Percentiles rank a stretch among this genome's conserved stretches.
Conservation (phyloP, 306 rosid genomes). For the Rosa persica region DNA sequence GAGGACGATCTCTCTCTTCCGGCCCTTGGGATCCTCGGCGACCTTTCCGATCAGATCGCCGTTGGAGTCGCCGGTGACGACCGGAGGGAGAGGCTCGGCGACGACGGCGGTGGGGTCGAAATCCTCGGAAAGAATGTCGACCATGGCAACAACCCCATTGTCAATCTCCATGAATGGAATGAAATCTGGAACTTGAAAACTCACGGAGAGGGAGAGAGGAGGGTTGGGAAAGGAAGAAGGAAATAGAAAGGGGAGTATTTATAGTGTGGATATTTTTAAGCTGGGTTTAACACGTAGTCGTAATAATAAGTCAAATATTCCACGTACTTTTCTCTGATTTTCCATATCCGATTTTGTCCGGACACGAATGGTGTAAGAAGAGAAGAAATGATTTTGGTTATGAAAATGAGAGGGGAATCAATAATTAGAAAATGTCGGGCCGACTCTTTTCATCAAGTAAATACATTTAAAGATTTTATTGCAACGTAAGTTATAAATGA, state of each 20-base stretch:
- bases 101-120: constrained; percentile 36
- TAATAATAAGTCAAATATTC: not conserved
- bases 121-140: constrained; percentile 19
- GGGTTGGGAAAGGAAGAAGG: not conserved
- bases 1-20: constrained; percentile 45
- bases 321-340: not conserved
- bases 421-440: too few species aligned
- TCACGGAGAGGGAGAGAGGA: not conserved
- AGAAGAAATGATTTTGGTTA: too few species aligned
- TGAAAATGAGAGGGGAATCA: too few species aligned
- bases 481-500: too few species aligned
- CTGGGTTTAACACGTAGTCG: not conserved
- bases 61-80: constrained; percentile 10
- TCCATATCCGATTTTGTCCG: too few species aligned
- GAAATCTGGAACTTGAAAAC: not conserved
- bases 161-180: not conserved
- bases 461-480: too few species aligned
- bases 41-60: constrained; percentile 3
- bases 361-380: too few species aligned
- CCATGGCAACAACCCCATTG: constrained; percentile 12
- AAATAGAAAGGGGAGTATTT: not conserved
- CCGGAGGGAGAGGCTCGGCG: constrained; percentile 42
- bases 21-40: constrained; percentile 10
- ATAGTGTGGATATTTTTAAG: not conserved
- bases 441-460: too few species aligned